These are phyloP conservation scores for Pichia sp. DNA, from an alignment of 1,139 yeast genomes.

Conservation along the genomic window DNA sequence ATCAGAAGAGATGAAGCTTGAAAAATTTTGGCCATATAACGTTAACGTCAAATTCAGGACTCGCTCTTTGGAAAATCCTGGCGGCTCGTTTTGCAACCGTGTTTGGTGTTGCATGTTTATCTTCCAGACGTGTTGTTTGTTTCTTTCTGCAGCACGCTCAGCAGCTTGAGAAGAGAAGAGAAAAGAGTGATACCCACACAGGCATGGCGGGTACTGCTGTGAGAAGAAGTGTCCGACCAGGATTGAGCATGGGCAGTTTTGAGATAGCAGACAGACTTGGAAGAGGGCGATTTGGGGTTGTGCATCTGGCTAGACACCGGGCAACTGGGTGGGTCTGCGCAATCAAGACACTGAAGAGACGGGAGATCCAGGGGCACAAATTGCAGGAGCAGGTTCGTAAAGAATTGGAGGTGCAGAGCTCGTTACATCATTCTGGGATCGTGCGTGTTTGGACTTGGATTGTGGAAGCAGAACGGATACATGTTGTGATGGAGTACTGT, in stretches of 20 bases:
- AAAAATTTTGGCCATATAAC: no score
- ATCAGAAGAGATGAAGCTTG: background rate
- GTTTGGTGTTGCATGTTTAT: no score
- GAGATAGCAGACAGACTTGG: constrained; percentile 87
- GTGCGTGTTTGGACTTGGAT: constrained; percentile 1
- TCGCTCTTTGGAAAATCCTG: no score
- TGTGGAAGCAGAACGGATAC: constrained; percentile 63
- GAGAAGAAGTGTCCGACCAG: no score
- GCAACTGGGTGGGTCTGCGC: constrained; percentile 78
- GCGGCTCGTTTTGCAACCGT: no score
- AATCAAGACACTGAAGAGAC: constrained; percentile 81
- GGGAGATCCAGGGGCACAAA: constrained; percentile 64
- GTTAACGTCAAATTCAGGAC: no score
- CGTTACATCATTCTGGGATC: constrained; percentile 47
- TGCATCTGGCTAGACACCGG: constrained; percentile 79
- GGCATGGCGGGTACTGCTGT: background rate
- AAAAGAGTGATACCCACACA: background rate
- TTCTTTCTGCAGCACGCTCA: no score
- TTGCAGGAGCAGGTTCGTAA: constrained; percentile 85
- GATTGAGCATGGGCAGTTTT: constrained; percentile 29
- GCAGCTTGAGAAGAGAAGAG: no score
- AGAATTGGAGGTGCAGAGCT: constrained; percentile 86
- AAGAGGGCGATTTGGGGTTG: constrained; percentile 89
- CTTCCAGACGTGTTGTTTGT: no score
- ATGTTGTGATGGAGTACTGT: constrained; percentile 77